Conservation (phyloP, 2,329 filamentous ascomycete genomes). For the Whalleya microplaca region DNA sequence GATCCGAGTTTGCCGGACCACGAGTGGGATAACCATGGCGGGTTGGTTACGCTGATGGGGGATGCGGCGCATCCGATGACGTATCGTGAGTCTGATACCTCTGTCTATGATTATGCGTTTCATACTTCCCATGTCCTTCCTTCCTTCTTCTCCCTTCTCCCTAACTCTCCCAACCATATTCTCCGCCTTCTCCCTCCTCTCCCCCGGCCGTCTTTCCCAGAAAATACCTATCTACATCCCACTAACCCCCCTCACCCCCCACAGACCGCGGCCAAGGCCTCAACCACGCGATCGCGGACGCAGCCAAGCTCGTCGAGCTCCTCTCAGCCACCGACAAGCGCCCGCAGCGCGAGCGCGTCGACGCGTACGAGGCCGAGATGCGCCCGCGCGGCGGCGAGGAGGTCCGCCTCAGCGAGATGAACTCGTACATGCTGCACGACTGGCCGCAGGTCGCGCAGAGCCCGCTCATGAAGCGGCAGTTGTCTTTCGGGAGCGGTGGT, state of each 20-base stretch:
- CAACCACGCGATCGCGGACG: conserved; percentile 51
- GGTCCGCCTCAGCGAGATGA: conserved; percentile 46
- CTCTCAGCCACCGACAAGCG: conserved; percentile 23
- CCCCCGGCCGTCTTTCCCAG: too few relatives aligned
- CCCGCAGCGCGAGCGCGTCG: conserved; percentile 36
- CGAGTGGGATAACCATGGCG: conserved; percentile 37
- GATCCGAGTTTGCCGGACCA: conserved; percentile 37
- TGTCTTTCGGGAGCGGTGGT: conserved; percentile 21
- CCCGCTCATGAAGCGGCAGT: conserved; percentile 32
- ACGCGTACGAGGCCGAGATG: conserved; percentile 49
- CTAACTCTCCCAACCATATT: too few relatives aligned
- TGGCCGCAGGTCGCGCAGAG: conserved; percentile 38
- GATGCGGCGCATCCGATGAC: conserved; percentile 43
- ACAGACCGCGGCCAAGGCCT: conserved; percentile 50
- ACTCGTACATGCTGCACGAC: conserved; percentile 51
- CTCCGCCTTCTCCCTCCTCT: too few relatives aligned
- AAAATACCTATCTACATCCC: background rate
- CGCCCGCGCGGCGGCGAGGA: conserved; percentile 48
- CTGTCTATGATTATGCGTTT: too few relatives aligned
- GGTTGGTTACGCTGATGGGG: conserved; percentile 38
- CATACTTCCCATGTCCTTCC: background rate
- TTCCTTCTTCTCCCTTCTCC: background rate
- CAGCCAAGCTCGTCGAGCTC: conserved; percentile 41
- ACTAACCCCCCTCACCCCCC: background rate
- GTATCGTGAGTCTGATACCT: conserved; percentile 37